phyloP scores from a whole-genome alignment of 257 asterid genomes.

The Nicotiana benthamiana region DNA sequence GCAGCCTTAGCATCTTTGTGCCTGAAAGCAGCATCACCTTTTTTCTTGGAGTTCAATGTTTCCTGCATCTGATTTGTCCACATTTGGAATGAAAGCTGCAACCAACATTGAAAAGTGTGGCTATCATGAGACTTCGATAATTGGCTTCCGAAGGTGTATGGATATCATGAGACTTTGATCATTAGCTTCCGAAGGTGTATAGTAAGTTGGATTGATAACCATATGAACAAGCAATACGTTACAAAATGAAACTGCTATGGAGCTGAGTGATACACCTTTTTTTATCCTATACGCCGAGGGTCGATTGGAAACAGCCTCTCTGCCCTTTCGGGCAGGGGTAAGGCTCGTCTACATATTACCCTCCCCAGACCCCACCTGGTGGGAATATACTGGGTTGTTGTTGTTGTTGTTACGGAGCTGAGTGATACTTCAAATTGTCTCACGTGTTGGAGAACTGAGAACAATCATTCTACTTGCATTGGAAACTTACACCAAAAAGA shows the following conservation, averaged over 20 bases:
- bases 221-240: neutral
- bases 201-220: neutral
- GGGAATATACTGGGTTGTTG: too few species aligned
- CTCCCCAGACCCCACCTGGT: too few species aligned
- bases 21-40: constrained; percentile 40
- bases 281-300: too few species aligned
- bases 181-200: neutral
- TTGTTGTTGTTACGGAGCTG: neutral
- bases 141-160: neutral
- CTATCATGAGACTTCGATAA: neutral
- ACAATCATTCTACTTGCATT: neutral
- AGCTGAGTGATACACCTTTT: neutral
- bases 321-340: too few species aligned
- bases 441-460: neutral
- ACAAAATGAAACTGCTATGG: neutral
- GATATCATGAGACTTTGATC: too few species aligned
- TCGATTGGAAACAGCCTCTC: too few species aligned
- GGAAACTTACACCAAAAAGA: neutral
- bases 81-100: constrained; percentile 46
- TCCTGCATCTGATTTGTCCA: constrained; percentile 51
- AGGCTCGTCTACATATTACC: too few species aligned
- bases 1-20: constrained; percentile 39
- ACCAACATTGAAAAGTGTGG: neutral
- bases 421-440: neutral
- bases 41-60: constrained; percentile 35